Percentiles rank a stretch among this genome's conserved stretches.
Evolutionary conservation across 2,329 filamentous ascomycete genomes (phyloP).

Genomic region (Bimuria novae-zelandiae): DNA sequence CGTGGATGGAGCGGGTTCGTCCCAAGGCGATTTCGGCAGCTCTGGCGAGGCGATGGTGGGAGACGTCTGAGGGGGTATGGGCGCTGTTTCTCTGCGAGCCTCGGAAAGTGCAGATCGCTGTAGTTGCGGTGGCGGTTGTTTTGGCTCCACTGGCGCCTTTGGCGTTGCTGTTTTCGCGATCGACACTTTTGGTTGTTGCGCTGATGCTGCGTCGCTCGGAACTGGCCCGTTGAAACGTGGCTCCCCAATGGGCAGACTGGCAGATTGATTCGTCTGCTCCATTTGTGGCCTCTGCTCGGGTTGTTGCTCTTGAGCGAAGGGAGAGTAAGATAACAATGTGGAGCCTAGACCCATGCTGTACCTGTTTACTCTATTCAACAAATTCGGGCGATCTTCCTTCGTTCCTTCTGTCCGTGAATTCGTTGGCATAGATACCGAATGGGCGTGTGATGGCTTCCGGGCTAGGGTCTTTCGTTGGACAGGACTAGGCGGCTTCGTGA

Average conservation of each 20-base stretch:
- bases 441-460: slow-evolving; percentile 28
- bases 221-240: slow-evolving; percentile 8
- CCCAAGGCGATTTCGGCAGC: neutral
- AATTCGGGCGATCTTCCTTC: slow-evolving; percentile 21
- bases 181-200: neutral
- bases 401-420: slow-evolving; percentile 5
- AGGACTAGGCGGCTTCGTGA: slow-evolving; percentile 31
- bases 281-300: slow-evolving; percentile 33
- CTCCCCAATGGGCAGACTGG: slow-evolving; percentile 33
- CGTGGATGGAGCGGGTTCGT: neutral
- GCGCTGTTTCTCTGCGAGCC: neutral
- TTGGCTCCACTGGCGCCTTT: neutral
- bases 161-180: neutral
- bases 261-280: slow-evolving; percentile 37
- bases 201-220: neutral
- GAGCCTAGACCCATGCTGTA: slow-evolving; percentile 42
- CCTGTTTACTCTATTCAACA: slow-evolving; percentile 32
- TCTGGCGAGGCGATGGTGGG: neutral
- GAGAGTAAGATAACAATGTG: slow-evolving; percentile 42
- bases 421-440: slow-evolving; percentile 33
- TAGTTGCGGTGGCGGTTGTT: neutral
- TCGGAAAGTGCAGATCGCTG: too few species aligned
- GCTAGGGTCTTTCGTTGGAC: slow-evolving; percentile 5
- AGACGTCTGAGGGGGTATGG: neutral
- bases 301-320: slow-evolving; percentile 37